Conservation (phyloP, 352 stramenopile species). For the Aphanomyces stellatus region DNA sequence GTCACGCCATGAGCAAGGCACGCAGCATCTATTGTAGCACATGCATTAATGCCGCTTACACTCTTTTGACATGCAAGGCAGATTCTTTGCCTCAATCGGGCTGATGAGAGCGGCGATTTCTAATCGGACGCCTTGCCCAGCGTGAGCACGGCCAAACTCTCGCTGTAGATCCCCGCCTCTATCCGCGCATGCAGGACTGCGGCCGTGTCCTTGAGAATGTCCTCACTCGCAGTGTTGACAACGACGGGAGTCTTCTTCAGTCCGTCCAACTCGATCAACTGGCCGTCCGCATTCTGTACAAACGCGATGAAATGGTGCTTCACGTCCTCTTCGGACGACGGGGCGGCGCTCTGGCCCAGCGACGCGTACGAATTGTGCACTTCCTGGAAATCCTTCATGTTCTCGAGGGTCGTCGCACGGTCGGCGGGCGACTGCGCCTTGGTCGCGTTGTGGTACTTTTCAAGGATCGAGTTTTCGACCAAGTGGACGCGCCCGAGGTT, state of each 20-base stretch:
- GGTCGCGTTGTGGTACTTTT: conserved; percentile 4
- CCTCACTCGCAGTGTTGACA: background rate
- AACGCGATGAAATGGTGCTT: conserved; percentile 20
- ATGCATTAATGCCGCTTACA: no score
- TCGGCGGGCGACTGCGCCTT: background rate
- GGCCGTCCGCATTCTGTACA: conserved; percentile 3
- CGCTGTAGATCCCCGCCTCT: conserved; percentile 12
- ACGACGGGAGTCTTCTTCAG: conserved; percentile 13
- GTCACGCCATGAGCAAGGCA: no score
- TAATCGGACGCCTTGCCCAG: conserved; percentile 16
- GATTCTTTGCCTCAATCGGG: no score
- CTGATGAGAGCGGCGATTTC: background rate
- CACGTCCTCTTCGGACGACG: conserved; percentile 8
- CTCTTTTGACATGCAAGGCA: no score
- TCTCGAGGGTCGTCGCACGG: conserved; percentile 11
- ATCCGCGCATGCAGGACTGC: conserved; percentile 1
- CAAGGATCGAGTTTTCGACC: conserved; percentile 12
- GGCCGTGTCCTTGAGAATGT: conserved; percentile 6
- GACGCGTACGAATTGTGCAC: conserved; percentile 12
- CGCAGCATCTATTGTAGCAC: no score
- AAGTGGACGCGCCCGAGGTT: background rate
- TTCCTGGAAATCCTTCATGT: conserved; percentile 17
- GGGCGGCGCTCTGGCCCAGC: background rate
- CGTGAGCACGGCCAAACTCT: conserved; percentile 18
- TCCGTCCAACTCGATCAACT: conserved; percentile 16